Percentiles rank a stretch among this genome's conserved stretches.
These are phyloP conservation scores for Hordeum marinum DNA, from an alignment of 176 grass and related monocot genomes.

Conservation along the genomic window DNA sequence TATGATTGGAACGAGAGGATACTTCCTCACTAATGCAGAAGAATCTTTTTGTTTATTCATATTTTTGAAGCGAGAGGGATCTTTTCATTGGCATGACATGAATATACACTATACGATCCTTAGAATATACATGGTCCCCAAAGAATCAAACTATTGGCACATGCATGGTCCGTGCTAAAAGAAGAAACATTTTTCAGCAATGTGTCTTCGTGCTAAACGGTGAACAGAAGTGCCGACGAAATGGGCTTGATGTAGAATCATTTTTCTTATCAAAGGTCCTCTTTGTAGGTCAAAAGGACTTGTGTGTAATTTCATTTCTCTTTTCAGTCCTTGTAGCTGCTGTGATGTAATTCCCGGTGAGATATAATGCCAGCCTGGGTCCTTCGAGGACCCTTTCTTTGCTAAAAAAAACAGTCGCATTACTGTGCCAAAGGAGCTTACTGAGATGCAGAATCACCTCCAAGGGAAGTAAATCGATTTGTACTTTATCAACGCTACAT, in stretches of 20 bases:
- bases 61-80: not conserved
- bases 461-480: not conserved
- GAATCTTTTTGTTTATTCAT: conserved; percentile 12
- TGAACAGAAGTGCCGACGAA: not conserved
- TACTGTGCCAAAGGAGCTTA: not conserved
- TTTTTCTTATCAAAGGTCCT: no score
- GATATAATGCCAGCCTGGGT: not conserved
- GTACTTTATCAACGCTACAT: no score
- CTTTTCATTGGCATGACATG: conserved; percentile 1
- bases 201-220: no score
- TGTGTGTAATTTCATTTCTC: no score
- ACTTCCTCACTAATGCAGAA: not conserved
- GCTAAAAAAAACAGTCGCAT: conserved; percentile 13
- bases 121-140: conserved; percentile 24
- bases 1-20: not conserved
- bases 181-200: not conserved
- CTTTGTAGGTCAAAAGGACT: no score
- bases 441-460: conserved; percentile 14
- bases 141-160: conserved; percentile 2
- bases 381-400: no score
- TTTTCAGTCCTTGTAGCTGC: no score
- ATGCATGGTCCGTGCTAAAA: conserved; percentile 19
- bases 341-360: no score
- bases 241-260: no score
- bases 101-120: not conserved